These are phyloP conservation scores for Diplodia sapinea DNA, from an alignment of 2,329 filamentous ascomycete genomes.

Conservation along the genomic window DNA sequence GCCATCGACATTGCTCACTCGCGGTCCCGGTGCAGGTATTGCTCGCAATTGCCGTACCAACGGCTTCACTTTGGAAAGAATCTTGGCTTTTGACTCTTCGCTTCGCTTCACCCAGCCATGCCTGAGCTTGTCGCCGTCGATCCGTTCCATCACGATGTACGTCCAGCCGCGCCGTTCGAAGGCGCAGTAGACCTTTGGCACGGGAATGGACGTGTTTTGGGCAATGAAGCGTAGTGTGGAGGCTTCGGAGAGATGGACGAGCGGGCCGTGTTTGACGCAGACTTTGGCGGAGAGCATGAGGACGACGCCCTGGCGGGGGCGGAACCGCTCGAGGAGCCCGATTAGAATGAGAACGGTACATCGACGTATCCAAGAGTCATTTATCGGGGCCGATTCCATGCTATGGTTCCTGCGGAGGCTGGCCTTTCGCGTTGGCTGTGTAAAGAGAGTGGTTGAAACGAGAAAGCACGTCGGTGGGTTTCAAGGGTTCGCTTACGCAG, in stretches of 20 bases:
- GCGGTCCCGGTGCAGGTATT: constrained; percentile 33
- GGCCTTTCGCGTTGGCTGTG: too few species aligned
- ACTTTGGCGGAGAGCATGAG: constrained; percentile 17
- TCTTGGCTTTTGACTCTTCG: constrained; percentile 32
- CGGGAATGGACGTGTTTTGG: constrained; percentile 52
- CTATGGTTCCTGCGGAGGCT: too few species aligned
- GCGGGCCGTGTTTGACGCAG: constrained; percentile 44
- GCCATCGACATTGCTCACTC: constrained; percentile 34
- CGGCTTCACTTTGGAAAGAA: constrained; percentile 35
- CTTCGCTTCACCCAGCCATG: constrained; percentile 34
- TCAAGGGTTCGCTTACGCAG: too few species aligned
- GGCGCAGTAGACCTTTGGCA: constrained; percentile 54
- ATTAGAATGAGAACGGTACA: not conserved
- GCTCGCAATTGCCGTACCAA: constrained; percentile 36
- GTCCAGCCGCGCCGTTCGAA: constrained; percentile 47
- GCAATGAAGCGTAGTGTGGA: constrained; percentile 51
- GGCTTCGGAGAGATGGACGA: constrained; percentile 48
- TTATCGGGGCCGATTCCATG: not conserved
- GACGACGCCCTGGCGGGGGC: constrained; percentile 10
- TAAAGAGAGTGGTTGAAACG: too few species aligned
- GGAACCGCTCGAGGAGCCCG: constrained; percentile 9
- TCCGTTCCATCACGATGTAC: constrained; percentile 56
- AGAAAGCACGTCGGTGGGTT: too few species aligned
- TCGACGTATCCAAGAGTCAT: not conserved
- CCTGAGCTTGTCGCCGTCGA: constrained; percentile 41